A percentile compares a stretch with the other conserved stretches of the same genome.
Conservation (phyloP, 768 basidiomycete species). For the Mycena vitilis region DNA sequence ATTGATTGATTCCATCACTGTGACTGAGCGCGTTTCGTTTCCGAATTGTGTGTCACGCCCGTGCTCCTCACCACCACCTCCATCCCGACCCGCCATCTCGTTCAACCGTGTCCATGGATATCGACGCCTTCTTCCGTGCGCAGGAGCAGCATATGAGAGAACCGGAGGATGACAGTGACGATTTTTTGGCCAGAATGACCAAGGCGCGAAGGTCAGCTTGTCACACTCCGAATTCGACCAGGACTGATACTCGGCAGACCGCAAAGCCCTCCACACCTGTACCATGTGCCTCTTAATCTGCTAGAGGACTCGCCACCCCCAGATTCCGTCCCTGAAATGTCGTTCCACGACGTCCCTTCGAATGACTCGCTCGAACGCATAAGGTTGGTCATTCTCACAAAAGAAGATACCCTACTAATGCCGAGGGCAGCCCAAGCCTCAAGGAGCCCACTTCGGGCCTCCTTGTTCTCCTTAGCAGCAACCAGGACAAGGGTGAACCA, state of each 20-base stretch:
- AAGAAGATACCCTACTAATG: conserved; percentile 11
- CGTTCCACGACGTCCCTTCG: background rate
- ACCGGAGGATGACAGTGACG: conserved; percentile 63
- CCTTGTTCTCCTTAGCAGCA: background rate
- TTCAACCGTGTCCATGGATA: conserved; percentile 38
- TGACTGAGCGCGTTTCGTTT: too few species aligned
- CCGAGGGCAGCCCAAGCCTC: background rate
- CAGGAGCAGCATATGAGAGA: conserved; percentile 65
- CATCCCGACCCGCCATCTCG: too few species aligned
- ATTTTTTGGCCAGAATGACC: conserved; percentile 54
- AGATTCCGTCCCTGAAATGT: background rate
- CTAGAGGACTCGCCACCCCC: background rate
- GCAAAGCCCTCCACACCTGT: conserved; percentile 5
- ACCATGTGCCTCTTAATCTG: background rate
- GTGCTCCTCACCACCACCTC: background rate
- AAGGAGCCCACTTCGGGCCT: background rate
- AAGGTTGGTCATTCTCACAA: conserved; percentile 5
- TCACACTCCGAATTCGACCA: background rate
- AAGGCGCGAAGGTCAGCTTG: conserved; percentile 35
- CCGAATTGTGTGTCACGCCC: too few species aligned
- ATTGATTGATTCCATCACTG: too few species aligned
- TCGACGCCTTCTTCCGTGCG: conserved; percentile 64
- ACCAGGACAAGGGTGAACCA: background rate
- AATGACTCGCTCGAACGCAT: conserved; percentile 6
- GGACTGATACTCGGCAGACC: background rate